Conservation (phyloP, 169 alveolate genomes). For the Ichthyophthirius multifiliis region DNA sequence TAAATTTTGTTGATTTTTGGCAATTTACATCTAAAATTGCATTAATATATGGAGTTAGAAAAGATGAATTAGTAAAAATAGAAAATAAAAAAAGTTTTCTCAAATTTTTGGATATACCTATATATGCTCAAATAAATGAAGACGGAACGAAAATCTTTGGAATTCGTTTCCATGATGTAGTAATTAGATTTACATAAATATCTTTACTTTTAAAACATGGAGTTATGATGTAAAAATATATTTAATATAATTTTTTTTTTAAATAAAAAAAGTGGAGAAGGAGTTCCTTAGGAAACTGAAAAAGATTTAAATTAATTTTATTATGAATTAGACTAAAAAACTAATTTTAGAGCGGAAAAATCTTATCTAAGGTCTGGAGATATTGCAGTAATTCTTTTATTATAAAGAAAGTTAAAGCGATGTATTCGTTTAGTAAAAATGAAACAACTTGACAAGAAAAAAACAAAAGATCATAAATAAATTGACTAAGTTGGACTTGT, state of each 20-base stretch:
- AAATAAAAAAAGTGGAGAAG: background rate
- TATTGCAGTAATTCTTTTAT: slow-evolving; percentile 8
- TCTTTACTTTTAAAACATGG: background rate
- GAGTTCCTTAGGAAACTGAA: background rate
- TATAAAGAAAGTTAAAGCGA: background rate
- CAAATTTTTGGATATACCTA: background rate
- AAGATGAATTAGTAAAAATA: slow-evolving; percentile 19
- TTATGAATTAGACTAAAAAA: background rate
- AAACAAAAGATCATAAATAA: no score
- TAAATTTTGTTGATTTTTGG: slow-evolving; percentile 38
- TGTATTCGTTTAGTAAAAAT: no score
- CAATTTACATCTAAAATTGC: slow-evolving; percentile 23
- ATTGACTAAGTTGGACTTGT: no score
- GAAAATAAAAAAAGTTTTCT: background rate
- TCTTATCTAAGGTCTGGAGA: background rate
- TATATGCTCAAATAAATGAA: background rate
- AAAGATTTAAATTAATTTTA: background rate
- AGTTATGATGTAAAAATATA: background rate
- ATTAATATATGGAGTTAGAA: slow-evolving; percentile 28
- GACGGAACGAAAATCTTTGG: background rate
- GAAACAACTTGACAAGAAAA: no score
- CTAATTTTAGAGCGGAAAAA: background rate
- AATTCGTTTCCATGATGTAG: background rate
- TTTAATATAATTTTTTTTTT: background rate
- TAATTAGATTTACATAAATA: background rate